Evolutionary conservation across 345 rosid species (phyloP), one percentile per base, ranked within the genome.

Genomic region (Eucalyptus urophylla): DNA sequence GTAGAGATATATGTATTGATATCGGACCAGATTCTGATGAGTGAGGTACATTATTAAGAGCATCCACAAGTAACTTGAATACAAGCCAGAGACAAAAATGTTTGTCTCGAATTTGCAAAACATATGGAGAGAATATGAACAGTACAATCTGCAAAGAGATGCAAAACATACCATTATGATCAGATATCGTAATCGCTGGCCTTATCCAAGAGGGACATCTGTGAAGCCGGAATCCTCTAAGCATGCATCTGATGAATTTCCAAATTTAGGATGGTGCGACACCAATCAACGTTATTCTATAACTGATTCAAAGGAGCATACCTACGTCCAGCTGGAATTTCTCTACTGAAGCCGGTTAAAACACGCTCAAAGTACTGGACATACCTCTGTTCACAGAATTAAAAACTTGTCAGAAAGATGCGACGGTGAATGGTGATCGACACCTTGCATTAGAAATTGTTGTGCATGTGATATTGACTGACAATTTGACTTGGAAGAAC

Each of bases 401-500:
- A 92, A 65, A 19, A 67, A 81, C 65, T 60, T 87, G 60, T 65
- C 4, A 88, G 89, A 49, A 91, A 88, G 85, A 40, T 76, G 47
- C 21, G 47, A 37, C 2, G 8, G 85, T 76, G 85, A 22, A 40
- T 40, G 47, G 47, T 21, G 85, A 76, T 40, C 1, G 85, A 76
- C 29, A 54, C n/a, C 72, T 56, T 33, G 43, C 69, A 51, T 25
- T 13, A 86, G n/a, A 49, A 67, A 86, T 37, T 49, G 44, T 47
- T 31, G 83, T 80, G 54, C 24, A 67, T 27, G 54, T 21, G 14
- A 76, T 21, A 69, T 54, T 51, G 81, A 85, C 98, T 95, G 93
- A 97, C 99, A 92, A 97, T 97, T 92, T 97, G 99, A 94, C 99
- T 97, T 11, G 98, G 99, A 86, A 96, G 95, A 93, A 95, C 97